Evolutionary conservation across 352 stramenopile genomes (phyloP).

Genomic region (Halophytophthora polymorphica): DNA sequence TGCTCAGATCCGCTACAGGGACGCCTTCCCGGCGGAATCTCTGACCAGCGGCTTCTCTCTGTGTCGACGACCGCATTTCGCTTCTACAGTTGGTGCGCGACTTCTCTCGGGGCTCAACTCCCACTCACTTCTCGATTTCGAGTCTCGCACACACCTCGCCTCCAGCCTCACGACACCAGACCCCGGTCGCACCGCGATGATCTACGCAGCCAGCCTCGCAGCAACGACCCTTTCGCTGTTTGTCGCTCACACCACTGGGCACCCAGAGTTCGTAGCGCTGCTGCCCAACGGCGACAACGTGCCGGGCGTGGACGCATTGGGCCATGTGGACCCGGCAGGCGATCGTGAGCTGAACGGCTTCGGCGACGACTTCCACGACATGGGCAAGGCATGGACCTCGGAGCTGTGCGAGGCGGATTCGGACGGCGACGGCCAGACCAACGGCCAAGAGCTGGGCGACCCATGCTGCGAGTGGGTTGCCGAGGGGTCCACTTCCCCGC

Average conservation of each 20-base stretch:
- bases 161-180: too few species aligned
- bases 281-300: conserved; percentile 34
- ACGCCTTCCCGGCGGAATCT: too few species aligned
- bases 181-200: too few species aligned
- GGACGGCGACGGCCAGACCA: conserved; percentile 55
- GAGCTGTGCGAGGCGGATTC: conserved; percentile 47
- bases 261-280: conserved; percentile 13
- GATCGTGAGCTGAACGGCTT: conserved; percentile 29
- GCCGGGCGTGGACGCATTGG: conserved; percentile 17
- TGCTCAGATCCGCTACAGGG: too few species aligned
- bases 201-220: too few species aligned
- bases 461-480: conserved; percentile 39
- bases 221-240: too few species aligned
- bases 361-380: conserved; percentile 30
- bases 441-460: conserved; percentile 63
- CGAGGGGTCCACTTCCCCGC: conserved; percentile 5
- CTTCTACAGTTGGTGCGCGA: too few species aligned
- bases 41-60: too few species aligned
- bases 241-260: not conserved
- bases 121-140: too few species aligned
- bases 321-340: conserved; percentile 15
- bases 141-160: too few species aligned
- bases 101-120: too few species aligned
- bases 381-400: conserved; percentile 18
- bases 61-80: too few species aligned